Conservation (phyloP, 331 rosid genomes). For the Arachis monticola region DNA sequence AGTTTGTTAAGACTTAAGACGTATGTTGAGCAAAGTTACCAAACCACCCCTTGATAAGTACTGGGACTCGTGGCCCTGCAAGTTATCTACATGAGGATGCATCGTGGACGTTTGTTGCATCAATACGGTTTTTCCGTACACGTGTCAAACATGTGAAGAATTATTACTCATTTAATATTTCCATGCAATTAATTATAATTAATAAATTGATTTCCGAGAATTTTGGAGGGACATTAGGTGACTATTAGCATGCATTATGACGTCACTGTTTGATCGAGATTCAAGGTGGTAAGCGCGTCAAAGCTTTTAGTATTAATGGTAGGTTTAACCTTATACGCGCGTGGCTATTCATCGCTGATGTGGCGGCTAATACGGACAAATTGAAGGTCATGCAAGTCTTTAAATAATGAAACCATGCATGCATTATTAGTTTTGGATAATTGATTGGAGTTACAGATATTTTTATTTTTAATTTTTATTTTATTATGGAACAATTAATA, state of each 20-base stretch:
- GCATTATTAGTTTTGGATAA: neutral
- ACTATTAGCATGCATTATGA: neutral
- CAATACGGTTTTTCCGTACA: conserved; percentile 52
- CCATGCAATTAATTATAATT: conserved; percentile 5
- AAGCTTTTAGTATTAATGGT: conserved; percentile 51
- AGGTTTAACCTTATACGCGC: conserved; percentile 21
- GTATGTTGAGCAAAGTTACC: conserved; percentile 17
- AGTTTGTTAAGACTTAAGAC: conserved; percentile 29
- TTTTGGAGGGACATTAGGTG: conserved; percentile 9
- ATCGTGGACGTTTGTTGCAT: conserved; percentile 3
- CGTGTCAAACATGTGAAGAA: conserved; percentile 45
- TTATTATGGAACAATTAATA: no score
- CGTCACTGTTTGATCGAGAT: neutral
- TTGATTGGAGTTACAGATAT: no score
- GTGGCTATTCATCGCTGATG: conserved; percentile 29
- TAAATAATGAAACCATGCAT: neutral
- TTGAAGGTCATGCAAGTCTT: conserved; percentile 4
- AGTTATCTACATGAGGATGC: neutral
- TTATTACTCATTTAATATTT: neutral
- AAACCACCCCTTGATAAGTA: conserved; percentile 25
- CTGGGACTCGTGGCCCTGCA: neutral
- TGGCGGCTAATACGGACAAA: conserved; percentile 39
- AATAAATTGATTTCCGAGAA: neutral
- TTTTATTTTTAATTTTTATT: no score
- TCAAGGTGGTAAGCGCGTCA: neutral